These are phyloP conservation scores for Cupressus sempervirens DNA, from an alignment of 75 land plant genomes.

Conservation along the genomic window DNA sequence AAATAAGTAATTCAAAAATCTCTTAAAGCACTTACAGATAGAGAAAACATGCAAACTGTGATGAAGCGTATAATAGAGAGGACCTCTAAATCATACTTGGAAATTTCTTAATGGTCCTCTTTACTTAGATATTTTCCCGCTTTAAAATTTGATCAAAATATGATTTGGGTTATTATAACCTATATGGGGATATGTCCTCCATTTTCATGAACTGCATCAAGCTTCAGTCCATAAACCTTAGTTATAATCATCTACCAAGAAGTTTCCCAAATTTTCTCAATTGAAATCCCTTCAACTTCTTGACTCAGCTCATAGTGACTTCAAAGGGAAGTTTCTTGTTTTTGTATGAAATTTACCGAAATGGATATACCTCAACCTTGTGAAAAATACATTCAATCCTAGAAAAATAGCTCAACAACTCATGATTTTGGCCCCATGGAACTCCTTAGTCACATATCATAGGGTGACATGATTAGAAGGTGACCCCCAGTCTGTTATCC, in stretches of 20 bases:
- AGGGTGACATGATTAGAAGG: too few relatives aligned
- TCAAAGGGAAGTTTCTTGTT: conserved; percentile 52
- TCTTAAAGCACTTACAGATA: too few relatives aligned
- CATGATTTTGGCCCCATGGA: neutral
- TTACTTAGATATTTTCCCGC: conserved; percentile 4
- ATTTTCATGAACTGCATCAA: conserved; percentile 32
- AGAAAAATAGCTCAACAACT: conserved; percentile 52
- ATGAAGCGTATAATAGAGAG: too few relatives aligned
- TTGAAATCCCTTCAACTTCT: conserved; percentile 32
- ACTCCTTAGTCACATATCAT: too few relatives aligned
- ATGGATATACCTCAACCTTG: conserved; percentile 39
- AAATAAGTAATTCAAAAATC: too few relatives aligned
- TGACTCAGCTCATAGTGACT: conserved; percentile 46
- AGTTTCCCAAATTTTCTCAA: conserved; percentile 37
- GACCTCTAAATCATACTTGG: neutral
- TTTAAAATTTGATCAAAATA: neutral
- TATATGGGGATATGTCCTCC: conserved; percentile 35
- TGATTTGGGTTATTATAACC: conserved; percentile 31
- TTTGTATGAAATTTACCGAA: conserved; percentile 49
- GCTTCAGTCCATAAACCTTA: conserved; percentile 39
- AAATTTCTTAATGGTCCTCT: neutral
- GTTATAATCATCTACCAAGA: conserved; percentile 19
- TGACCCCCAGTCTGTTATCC: too few relatives aligned
- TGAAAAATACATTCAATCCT: conserved; percentile 29
- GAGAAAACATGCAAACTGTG: too few relatives aligned